Evolutionary conservation across 441 rosid species (phyloP), one percentile per base, ranked within the genome.

Genomic region (Gossypium trilobum): DNA sequence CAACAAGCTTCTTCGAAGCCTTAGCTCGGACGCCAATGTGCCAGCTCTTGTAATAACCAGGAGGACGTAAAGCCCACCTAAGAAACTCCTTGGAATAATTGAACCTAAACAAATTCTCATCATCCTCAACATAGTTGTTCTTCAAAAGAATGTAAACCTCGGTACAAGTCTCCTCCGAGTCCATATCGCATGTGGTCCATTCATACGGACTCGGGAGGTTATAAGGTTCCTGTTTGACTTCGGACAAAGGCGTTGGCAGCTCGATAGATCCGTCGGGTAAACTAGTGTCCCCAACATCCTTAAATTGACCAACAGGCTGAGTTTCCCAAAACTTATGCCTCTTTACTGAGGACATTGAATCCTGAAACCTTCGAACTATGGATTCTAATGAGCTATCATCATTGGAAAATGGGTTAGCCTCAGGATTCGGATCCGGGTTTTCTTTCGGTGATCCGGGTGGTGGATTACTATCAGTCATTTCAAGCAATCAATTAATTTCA

Each of bases 1-100:
- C 98, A 17, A 91, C 98, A 0, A 93, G 91, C 52, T 86, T 91
- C 87, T 87, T 88, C 0, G 96, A 90, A 69, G 87, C 64, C 74
- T 89, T 91, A n/a, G 85, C 97, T 33, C 93, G 90, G 11, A 93
- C 96, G 7, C 97, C 98, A 70, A 94, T 87, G 80, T 91, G 98
- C 98, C 98, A 94, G 85, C 84, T 90, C 71, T 46, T 75, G 68
- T 76, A 90, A 74, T 81, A 91, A n/a, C 97, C 93, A 0, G 98
- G 98, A 2, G 98, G 96, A 4, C 82, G 92, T 57, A 91, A 36
- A 0, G 98, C 97, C 98, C 98, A 94, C 70, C 88, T 74, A 0
- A 94, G 92, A 74, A 94, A 94, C 87, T 90, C 97, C 89, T 90
- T 92, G 13, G 95, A 94, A 75, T 92, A 94, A 65, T 89, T 90